Base-by-base conservation (phyloP, 2,329 filamentous ascomycete genomes). In the Ophiobolus disseminans region DNA sequence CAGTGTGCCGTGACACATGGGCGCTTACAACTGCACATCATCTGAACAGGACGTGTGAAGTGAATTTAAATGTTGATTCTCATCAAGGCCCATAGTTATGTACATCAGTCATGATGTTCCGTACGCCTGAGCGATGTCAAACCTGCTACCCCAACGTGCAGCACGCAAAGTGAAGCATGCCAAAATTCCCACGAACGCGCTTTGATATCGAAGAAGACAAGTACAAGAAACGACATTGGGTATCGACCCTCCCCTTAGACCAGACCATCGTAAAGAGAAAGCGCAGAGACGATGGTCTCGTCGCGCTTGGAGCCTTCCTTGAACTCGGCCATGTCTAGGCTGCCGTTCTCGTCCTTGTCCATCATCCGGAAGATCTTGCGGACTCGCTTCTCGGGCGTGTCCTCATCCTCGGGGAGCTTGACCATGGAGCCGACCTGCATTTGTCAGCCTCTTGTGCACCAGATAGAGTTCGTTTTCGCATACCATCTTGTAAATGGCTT, bases 401-500 rank as follows among this genome's bases (percentile, higher is more conserved):
- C 93, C 80, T 99, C 94, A 77, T 99, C 94, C 75, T 97, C 91
- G 42, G 94, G 94, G 35, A 99, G 83, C 77, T 97, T 97, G 66
- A 99, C 94, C 94, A 99, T 99, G 42, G 92, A 96, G 60, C 94
- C 94, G 68, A 97, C 92, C 92, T 97, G 61, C 7, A 20, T 2
- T 14, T 45, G 53, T 72, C 36, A 72, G 63, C 32, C 14, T 25
- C 23, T 4, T 10, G 16, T 13, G 37, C 13, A 23, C 8, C 16
- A 5, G 7, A 11, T 14, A 13, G 38, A 4, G 21, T 3, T 26
- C 6, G 8, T 20, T n/a, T 3, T 9, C 26, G 23, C 68, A 19
- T 56, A 97, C 94, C 94, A 99, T 99, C 77, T 97, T 99, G 83
- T 99, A 99, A 72, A 99, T 99, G 45, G 94, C 94, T 79, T 97